Evolutionary conservation across 176 grass and related monocot genomes (phyloP).

Genomic region (Aegilops longissima): DNA sequence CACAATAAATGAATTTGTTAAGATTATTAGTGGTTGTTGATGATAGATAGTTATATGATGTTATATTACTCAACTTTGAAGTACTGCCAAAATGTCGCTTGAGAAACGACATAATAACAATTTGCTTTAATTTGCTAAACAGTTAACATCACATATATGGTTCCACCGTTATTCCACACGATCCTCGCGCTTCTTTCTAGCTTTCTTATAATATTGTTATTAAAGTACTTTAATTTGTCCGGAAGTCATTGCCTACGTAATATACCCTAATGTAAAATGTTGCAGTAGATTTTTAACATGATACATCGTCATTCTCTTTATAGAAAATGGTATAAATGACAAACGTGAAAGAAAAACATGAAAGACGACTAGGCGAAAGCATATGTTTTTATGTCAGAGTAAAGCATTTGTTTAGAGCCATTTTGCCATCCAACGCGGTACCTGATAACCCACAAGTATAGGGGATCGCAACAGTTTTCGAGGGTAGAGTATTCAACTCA

Average conservation of each 20-base stretch:
- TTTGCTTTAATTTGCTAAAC: not conserved
- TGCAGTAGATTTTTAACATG: not conserved
- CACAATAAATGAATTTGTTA: not conserved
- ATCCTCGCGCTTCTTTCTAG: not conserved
- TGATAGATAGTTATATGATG: not conserved
- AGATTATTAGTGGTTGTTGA: not conserved
- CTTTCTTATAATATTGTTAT: no score
- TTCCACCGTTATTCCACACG: not conserved
- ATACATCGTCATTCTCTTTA: not conserved
- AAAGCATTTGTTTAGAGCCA: no score
- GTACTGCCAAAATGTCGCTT: not conserved
- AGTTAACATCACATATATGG: not conserved
- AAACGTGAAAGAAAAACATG: not conserved
- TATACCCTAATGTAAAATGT: not conserved
- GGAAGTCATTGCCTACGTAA: not conserved
- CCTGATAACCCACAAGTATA: no score
- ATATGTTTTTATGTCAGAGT: not conserved
- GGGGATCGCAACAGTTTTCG: no score
- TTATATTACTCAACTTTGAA: not conserved
- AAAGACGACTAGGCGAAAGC: not conserved
- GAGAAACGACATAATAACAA: not conserved
- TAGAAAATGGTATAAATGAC: not conserved
- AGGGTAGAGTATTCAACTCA: no score
- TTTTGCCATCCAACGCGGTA: no score
- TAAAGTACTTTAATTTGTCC: not conserved